A percentile compares a stretch with the other conserved stretches of the same genome.
These are phyloP conservation scores for Neonothopanus nambi DNA, from an alignment of 1,284 basidiomycete genomes.

Conservation along the genomic window DNA sequence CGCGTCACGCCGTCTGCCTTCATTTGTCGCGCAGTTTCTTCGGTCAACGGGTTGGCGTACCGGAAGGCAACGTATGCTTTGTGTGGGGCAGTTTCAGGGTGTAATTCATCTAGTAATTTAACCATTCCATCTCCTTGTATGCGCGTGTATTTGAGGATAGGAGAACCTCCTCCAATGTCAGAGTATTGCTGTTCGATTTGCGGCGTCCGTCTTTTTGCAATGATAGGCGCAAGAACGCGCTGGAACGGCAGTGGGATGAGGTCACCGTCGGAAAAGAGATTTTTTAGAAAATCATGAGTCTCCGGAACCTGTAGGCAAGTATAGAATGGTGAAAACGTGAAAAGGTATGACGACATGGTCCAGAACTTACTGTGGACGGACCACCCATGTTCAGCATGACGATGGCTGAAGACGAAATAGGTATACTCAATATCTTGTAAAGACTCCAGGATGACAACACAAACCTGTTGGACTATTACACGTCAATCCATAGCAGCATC, in stretches of 20 bases:
- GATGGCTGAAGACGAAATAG: constrained; percentile 55
- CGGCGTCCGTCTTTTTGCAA: constrained; percentile 91
- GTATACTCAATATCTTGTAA: constrained; percentile 13
- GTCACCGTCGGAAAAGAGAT: constrained; percentile 93
- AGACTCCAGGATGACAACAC: constrained; percentile 22
- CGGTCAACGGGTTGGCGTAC: constrained; percentile 89
- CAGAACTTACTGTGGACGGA: constrained; percentile 75
- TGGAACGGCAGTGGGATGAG: constrained; percentile 97
- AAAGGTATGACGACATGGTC: neutral
- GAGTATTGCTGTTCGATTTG: constrained; percentile 94
- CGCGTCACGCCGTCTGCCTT: constrained; percentile 88
- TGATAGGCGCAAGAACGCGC: constrained; percentile 81
- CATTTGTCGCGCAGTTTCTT: constrained; percentile 84
- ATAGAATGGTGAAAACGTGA: constrained; percentile 4
- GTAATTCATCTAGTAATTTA: constrained; percentile 88
- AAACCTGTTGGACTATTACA: constrained; percentile 62
- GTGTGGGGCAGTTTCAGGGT: constrained; percentile 92
- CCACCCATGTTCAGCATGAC: constrained; percentile 99
- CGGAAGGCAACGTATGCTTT: constrained; percentile 96
- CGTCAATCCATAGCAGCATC: neutral
- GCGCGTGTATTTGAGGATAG: constrained; percentile 92
- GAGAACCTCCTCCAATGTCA: constrained; percentile 96
- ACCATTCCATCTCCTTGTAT: constrained; percentile 92
- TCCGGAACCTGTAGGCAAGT: constrained; percentile 63
- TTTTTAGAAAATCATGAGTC: constrained; percentile 89